These are phyloP conservation scores for Coleophoma eucalyptorum DNA, from an alignment of 2,329 filamentous ascomycete species.

Conservation along the genomic window DNA sequence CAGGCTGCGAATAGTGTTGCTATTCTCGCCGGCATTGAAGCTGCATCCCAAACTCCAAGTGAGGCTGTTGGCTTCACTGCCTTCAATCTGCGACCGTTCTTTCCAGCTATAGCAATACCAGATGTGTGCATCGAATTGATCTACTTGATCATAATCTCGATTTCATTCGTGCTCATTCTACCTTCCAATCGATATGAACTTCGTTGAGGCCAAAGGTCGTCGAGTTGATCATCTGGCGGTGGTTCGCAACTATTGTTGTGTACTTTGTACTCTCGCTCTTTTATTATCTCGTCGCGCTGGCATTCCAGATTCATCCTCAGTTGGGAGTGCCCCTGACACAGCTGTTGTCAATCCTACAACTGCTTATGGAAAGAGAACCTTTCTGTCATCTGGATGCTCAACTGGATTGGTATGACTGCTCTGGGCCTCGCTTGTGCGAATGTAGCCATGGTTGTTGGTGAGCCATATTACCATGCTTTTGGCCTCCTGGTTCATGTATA, in stretches of 20 bases:
- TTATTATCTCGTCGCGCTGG: conserved; percentile 60
- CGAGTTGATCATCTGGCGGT: conserved; percentile 56
- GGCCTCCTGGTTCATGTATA: too few species aligned
- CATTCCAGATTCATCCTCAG: conserved; percentile 59
- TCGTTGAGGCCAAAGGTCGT: conserved; percentile 48
- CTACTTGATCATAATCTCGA: conserved; percentile 61
- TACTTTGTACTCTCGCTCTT: conserved; percentile 60
- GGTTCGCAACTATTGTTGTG: conserved; percentile 48
- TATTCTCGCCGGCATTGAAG: conserved; percentile 37
- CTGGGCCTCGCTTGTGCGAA: conserved; percentile 63
- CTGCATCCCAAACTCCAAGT: conserved; percentile 47
- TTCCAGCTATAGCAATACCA: conserved; percentile 48
- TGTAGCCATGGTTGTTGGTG: conserved; percentile 57
- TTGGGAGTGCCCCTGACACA: conserved; percentile 39
- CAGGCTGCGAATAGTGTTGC: conserved; percentile 23
- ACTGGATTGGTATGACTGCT: conserved; percentile 59
- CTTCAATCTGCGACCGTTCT: conserved; percentile 57
- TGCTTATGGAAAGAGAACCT: conserved; percentile 53
- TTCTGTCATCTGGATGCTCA: conserved; percentile 62
- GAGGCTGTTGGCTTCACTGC: conserved; percentile 52
- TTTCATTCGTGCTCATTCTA: conserved; percentile 66
- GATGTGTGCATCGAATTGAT: conserved; percentile 60
- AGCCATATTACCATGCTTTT: too few species aligned
- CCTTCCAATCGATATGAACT: conserved; percentile 58
- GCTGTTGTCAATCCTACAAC: conserved; percentile 42